Conservation (phyloP, 2,329 filamentous ascomycete species). For the Septoria linicola region DNA sequence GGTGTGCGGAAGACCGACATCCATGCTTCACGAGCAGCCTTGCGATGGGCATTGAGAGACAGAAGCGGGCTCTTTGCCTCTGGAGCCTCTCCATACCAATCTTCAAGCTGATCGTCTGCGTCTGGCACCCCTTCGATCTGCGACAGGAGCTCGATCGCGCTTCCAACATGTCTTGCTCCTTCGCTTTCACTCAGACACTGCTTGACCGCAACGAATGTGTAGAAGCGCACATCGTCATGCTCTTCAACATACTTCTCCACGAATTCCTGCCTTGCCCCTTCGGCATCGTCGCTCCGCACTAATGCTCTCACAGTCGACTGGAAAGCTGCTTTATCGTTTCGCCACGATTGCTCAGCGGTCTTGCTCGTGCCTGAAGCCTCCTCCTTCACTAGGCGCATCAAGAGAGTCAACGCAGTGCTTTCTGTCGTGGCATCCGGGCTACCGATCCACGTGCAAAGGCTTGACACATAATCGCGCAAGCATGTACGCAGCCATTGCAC, state of each 20-base stretch:
- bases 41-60: conserved; percentile 70
- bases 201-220: conserved; percentile 73
- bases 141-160: conserved; percentile 62
- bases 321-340: conserved; percentile 59
- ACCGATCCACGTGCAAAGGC: conserved; percentile 60
- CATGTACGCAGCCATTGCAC: conserved; percentile 75
- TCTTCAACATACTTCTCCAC: conserved; percentile 73
- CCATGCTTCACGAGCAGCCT: conserved; percentile 83
- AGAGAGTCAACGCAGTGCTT: conserved; percentile 69
- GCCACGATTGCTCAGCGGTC: conserved; percentile 64
- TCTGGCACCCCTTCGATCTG: conserved; percentile 69
- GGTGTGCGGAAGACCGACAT: conserved; percentile 68
- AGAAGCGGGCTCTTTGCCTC: conserved; percentile 65
- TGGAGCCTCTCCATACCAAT: conserved; percentile 66
- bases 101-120: conserved; percentile 63
- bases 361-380: conserved; percentile 60
- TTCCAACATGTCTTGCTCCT: conserved; percentile 49
- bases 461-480: conserved; percentile 62
- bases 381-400: conserved; percentile 81
- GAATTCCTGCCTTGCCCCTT: conserved; percentile 68
- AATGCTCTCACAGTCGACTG: conserved; percentile 63
- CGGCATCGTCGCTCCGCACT: conserved; percentile 57
- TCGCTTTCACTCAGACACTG: conserved; percentile 42
- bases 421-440: conserved; percentile 61
- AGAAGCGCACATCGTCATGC: conserved; percentile 82